phyloP scores from a whole-genome alignment of 1,284 basidiomycete species.

The Xanthoconium separans region DNA sequence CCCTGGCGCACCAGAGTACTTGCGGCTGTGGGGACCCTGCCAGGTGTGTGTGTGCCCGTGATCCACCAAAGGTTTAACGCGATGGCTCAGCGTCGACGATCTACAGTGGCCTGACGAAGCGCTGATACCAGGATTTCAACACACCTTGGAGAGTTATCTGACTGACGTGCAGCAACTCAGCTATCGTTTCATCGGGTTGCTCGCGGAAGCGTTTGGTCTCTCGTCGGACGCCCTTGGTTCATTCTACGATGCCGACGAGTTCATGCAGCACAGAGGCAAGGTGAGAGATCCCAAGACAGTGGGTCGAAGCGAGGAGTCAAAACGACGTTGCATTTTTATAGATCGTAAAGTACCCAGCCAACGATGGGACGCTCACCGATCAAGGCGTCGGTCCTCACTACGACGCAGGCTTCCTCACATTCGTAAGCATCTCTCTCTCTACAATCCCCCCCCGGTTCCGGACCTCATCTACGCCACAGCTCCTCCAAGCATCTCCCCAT shows the following conservation, averaged over 20 bases:
- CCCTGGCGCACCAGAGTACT: constrained; percentile 37
- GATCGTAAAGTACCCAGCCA: constrained; percentile 40
- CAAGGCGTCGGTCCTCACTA: constrained; percentile 46
- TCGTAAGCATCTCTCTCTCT: constrained; percentile 32
- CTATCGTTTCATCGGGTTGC: constrained; percentile 24
- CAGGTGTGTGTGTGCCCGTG: constrained; percentile 33
- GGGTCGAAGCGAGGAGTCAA: background rate
- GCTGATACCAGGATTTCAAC: constrained; percentile 37
- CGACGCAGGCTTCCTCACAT: constrained; percentile 42
- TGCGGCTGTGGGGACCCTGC: constrained; percentile 39
- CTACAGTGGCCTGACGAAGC: constrained; percentile 40
- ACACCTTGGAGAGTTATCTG: constrained; percentile 29
- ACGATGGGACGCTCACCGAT: constrained; percentile 28
- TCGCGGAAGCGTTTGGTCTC: constrained; percentile 33
- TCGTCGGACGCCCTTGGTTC: constrained; percentile 29
- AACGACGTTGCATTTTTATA: constrained; percentile 4
- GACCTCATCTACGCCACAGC: constrained; percentile 21
- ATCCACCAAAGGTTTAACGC: background rate
- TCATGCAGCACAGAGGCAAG: constrained; percentile 35
- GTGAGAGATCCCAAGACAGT: constrained; percentile 11
- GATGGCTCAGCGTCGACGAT: background rate
- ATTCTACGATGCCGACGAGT: constrained; percentile 32
- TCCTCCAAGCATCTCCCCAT: constrained; percentile 43
- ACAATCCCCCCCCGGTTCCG: too few species aligned
- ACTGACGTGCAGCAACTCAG: constrained; percentile 29